These are phyloP conservation scores for Metschnikowia matae DNA, from an alignment of 805 yeast species.

Conservation along the genomic window DNA sequence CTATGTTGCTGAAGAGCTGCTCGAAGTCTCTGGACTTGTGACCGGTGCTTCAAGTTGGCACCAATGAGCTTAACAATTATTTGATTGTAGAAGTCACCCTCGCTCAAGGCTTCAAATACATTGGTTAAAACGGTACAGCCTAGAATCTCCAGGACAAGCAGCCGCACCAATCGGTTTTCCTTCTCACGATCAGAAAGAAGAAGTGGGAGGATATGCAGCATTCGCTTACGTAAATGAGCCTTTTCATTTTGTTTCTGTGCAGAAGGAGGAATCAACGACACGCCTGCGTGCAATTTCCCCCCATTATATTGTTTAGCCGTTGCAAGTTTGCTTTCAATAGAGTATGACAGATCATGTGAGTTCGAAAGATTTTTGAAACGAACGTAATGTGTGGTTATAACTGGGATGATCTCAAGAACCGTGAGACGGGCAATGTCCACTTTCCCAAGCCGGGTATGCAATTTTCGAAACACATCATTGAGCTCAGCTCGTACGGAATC, in stretches of 20 bases:
- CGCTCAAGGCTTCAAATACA: conserved; percentile 55
- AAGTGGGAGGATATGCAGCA: conserved; percentile 44
- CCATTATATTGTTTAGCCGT: conserved; percentile 43
- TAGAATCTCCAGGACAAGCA: conserved; percentile 60
- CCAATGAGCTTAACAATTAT: conserved; percentile 56
- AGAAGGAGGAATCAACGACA: conserved; percentile 32
- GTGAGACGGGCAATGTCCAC: conserved; percentile 56
- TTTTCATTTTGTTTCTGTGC: conserved; percentile 38
- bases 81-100: conserved; percentile 76
- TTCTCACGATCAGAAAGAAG: conserved; percentile 47
- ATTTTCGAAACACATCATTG: conserved; percentile 32
- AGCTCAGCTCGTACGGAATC: conserved; percentile 44
- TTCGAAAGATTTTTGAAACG: conserved; percentile 33
- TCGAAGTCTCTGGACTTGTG: conserved; percentile 68
- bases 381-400: conserved; percentile 60
- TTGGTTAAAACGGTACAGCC: conserved; percentile 45
- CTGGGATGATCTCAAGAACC: conserved; percentile 58
- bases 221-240: conserved; percentile 43
- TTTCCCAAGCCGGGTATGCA: conserved; percentile 40
- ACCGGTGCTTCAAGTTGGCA: conserved; percentile 63
- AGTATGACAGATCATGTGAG: conserved; percentile 19
- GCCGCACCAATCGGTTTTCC: conserved; percentile 43
- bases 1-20: conserved; percentile 64
- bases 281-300: conserved; percentile 58
- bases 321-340: conserved; percentile 36